These are phyloP conservation scores for Thuja plicata DNA, from an alignment of 83 land plant species.

Conservation along the genomic window DNA sequence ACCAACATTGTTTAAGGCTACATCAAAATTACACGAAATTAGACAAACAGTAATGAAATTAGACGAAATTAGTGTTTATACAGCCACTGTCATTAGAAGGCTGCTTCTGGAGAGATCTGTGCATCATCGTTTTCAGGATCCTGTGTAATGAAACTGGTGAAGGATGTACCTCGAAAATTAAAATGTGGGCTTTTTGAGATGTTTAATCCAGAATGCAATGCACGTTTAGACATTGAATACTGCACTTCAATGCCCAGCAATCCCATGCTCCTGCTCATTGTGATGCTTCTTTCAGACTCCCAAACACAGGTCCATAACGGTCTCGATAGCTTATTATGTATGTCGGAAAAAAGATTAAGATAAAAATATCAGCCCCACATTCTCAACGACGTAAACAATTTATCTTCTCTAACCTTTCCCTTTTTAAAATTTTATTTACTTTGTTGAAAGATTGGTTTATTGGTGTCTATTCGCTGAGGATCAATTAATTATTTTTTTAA, in stretches of 20 bases:
- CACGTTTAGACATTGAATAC: neutral
- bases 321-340: neutral
- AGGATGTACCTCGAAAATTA: neutral
- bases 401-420: neutral
- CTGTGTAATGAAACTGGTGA: neutral
- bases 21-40: neutral
- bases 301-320: neutral
- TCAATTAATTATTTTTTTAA: too few species aligned
- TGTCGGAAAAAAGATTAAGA: neutral
- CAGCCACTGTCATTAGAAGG: too few species aligned
- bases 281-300: neutral
- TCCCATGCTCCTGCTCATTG: neutral
- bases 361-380: neutral
- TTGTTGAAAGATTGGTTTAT: too few species aligned
- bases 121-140: too few species aligned
- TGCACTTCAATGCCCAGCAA: neutral
- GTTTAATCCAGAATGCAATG: neutral
- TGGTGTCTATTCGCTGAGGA: too few species aligned
- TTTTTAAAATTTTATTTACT: too few species aligned
- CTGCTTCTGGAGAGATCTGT: too few species aligned
- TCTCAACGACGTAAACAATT: neutral
- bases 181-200: neutral
- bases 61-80: too few species aligned
- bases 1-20: neutral
- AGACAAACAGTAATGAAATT: neutral